Percentiles rank a stretch among this genome's conserved stretches.
These are phyloP conservation scores for Sphaerulina musiva DNA, from an alignment of 2,329 filamentous ascomycete genomes.

Conservation along the genomic window DNA sequence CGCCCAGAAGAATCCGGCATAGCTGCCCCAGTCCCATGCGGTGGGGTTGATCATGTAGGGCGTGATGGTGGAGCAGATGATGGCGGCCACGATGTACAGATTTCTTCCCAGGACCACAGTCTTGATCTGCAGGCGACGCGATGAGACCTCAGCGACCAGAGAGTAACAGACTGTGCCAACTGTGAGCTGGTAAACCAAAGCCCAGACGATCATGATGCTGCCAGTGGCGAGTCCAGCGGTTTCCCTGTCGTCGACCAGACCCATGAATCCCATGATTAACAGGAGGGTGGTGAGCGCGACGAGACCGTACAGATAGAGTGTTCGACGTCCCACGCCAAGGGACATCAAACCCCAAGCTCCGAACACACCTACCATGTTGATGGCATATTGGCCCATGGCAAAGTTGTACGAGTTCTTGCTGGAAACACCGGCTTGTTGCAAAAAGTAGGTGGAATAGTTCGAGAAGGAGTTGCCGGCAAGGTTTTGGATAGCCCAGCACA, in stretches of 20 bases:
- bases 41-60: conserved; percentile 89
- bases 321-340: conserved; percentile 64
- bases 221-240: conserved; percentile 68
- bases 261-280: conserved; percentile 75
- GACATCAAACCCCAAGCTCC: conserved; percentile 77
- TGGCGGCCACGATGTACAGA: conserved; percentile 69
- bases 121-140: conserved; percentile 79
- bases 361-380: conserved; percentile 73
- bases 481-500: conserved; percentile 47
- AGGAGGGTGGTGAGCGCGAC: conserved; percentile 69
- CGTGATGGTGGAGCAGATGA: conserved; percentile 73
- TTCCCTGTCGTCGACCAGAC: conserved; percentile 56
- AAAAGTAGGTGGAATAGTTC: conserved; percentile 46
- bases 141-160: conserved; percentile 76
- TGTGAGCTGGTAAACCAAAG: conserved; percentile 75
- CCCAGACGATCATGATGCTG: conserved; percentile 78
- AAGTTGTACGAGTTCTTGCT: conserved; percentile 41
- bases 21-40: conserved; percentile 84
- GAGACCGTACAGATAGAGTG: conserved; percentile 69
- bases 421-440: conserved; percentile 43
- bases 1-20: conserved; percentile 75
- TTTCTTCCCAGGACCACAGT: conserved; percentile 81
- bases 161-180: conserved; percentile 89
- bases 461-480: conserved; percentile 43
- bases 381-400: conserved; percentile 51